Evolutionary conservation across 805 yeast species (phyloP).

Genomic region (Candida caryicola): DNA sequence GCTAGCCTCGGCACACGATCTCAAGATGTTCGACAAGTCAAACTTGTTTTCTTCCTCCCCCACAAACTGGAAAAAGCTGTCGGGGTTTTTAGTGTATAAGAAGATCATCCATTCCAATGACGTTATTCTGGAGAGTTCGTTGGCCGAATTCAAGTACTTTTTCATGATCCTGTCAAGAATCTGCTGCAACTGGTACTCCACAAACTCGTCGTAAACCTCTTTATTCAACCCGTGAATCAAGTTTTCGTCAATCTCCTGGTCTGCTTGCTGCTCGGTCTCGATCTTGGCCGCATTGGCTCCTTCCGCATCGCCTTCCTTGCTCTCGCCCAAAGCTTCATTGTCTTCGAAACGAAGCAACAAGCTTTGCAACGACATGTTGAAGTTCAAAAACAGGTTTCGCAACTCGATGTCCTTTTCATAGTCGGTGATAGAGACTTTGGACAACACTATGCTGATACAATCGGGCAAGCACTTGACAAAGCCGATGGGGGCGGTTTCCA

Average conservation of each 20-base stretch:
- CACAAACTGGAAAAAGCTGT: conserved; percentile 27
- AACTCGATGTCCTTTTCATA: conserved; percentile 36
- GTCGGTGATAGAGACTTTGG: conserved; percentile 36
- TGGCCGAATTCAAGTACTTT: conserved; percentile 47
- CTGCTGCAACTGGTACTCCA: conserved; percentile 39
- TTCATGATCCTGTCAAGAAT: conserved; percentile 69
- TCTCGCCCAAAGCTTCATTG: conserved; percentile 18
- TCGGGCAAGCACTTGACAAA: conserved; percentile 74
- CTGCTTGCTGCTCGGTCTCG: conserved; percentile 10
- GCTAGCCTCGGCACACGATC: conserved; percentile 65
- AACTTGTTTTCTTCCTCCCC: conserved; percentile 32
- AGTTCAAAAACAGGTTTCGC: conserved; percentile 33
- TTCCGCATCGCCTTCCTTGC: conserved; percentile 1
- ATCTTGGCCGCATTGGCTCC: not conserved
- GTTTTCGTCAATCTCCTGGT: conserved; percentile 48
- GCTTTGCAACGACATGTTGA: conserved; percentile 32
- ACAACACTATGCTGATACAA: conserved; percentile 62
- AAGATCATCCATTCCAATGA: conserved; percentile 87
- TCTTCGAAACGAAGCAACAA: conserved; percentile 32
- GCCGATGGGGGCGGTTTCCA: conserved; percentile 72
- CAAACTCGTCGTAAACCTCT: conserved; percentile 40
- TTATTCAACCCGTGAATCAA: conserved; percentile 46
- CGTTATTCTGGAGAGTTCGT: conserved; percentile 78
- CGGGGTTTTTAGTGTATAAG: conserved; percentile 63
- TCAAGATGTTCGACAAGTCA: conserved; percentile 73